Conservation (phyloP, 345 rosid genomes). For the Gossypium herbaceum region DNA sequence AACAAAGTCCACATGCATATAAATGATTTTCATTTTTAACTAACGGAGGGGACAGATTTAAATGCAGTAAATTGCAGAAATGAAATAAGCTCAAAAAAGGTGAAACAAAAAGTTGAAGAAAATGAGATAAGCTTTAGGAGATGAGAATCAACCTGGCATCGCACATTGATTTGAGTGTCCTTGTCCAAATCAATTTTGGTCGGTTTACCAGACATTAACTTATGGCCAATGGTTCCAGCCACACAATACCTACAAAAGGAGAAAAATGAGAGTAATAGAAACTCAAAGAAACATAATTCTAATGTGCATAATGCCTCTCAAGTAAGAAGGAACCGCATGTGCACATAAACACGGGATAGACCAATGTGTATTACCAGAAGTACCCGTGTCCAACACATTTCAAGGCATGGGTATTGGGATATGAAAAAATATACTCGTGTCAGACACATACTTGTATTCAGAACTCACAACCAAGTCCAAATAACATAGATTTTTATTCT, state of each 20-base stretch:
- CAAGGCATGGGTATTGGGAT: too few species aligned
- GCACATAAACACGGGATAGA: neutral
- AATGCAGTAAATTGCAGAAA: slow-evolving; percentile 6
- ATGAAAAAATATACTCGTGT: too few species aligned
- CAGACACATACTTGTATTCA: too few species aligned
- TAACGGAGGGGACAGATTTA: neutral
- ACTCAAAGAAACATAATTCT: neutral
- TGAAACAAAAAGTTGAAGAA: neutral
- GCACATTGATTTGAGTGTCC: slow-evolving; percentile 76
- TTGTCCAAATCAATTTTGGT: slow-evolving; percentile 77
- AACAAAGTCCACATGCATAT: neutral
- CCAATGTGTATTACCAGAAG: neutral
- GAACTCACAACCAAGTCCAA: neutral
- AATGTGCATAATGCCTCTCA: neutral
- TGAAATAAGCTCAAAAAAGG: neutral
- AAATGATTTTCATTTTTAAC: neutral
- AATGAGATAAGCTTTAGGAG: slow-evolving; percentile 7
- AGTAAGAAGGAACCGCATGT: neutral
- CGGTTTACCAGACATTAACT: slow-evolving; percentile 82
- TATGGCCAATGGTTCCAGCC: slow-evolving; percentile 91
- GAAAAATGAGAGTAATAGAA: neutral
- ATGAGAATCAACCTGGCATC: slow-evolving; percentile 67
- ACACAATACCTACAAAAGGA: slow-evolving; percentile 62
- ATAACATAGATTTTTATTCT: neutral
- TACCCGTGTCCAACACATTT: too few species aligned